A percentile compares a stretch with the other conserved stretches of the same genome.
phyloP scores from a whole-genome alignment of 2,329 filamentous ascomycete species.

The Hymenoscyphus scutula region DNA sequence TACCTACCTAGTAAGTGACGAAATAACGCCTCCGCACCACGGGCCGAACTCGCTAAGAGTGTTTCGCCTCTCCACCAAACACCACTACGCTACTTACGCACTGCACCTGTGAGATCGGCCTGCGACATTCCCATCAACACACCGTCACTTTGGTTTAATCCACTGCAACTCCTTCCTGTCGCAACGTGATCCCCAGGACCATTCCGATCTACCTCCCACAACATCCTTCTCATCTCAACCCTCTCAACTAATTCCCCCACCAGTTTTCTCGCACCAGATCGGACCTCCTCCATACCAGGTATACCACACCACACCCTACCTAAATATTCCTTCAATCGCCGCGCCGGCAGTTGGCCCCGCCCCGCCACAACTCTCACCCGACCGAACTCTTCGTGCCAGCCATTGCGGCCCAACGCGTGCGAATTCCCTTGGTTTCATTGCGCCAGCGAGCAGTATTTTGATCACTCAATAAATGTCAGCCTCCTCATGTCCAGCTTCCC shows the following conservation, averaged over 20 bases:
- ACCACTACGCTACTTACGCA: no score
- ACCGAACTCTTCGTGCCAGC: slow-evolving; percentile 8
- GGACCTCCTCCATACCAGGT: no score
- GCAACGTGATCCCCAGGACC: neutral
- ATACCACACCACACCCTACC: neutral
- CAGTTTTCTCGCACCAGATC: neutral
- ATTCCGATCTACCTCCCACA: neutral
- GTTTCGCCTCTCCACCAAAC: neutral
- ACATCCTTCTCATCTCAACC: neutral
- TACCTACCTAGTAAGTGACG: no score
- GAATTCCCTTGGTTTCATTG: slow-evolving; percentile 35
- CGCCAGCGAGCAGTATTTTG: slow-evolving; percentile 8
- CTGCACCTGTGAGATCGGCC: neutral
- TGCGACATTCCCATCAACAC: neutral
- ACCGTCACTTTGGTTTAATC: neutral
- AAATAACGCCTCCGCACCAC: neutral
- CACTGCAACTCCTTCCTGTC: neutral
- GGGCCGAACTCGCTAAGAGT: neutral
- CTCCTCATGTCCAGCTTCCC: slow-evolving; percentile 37
- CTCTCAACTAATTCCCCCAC: neutral
- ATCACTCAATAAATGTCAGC: slow-evolving; percentile 36
- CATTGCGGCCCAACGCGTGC: slow-evolving; percentile 31
- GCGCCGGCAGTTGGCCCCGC: neutral
- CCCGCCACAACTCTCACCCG: slow-evolving; percentile 1
- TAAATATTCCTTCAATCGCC: neutral